phyloP scores from a whole-genome alignment of 345 rosid genomes.

The Alliaria petiolata region DNA sequence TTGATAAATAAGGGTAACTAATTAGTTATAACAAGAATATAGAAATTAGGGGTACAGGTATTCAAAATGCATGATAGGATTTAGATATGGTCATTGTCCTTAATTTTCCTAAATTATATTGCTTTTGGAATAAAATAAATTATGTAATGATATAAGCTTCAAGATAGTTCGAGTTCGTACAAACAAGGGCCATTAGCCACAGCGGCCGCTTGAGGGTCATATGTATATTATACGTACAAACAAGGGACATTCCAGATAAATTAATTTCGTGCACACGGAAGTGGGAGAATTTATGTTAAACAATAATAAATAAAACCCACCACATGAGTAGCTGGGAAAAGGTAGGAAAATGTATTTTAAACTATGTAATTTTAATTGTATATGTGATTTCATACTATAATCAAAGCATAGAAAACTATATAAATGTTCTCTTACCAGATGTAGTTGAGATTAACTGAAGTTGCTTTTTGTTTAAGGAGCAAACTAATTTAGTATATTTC shows the following conservation, averaged over 20 bases:
- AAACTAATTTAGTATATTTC: background rate
- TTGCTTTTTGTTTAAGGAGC: background rate
- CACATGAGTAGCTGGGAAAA: conserved; percentile 34
- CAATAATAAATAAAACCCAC: conserved; percentile 14
- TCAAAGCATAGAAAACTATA: background rate
- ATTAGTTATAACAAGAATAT: too few relatives aligned
- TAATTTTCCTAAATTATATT: background rate
- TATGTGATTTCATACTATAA: conserved; percentile 4
- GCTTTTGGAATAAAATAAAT: background rate
- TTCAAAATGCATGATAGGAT: background rate
- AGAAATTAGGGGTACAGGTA: background rate
- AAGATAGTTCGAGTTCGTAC: conserved; percentile 9
- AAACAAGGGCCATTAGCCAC: conserved; percentile 4
- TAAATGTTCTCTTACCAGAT: conserved; percentile 3
- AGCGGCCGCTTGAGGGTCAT: conserved; percentile 12
- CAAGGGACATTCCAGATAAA: too few relatives aligned
- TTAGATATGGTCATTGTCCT: too few relatives aligned
- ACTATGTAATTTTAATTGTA: background rate
- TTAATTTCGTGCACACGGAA: conserved; percentile 29
- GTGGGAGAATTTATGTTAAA: conserved; percentile 27
- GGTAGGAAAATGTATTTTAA: background rate
- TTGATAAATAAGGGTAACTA: background rate
- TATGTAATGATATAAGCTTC: background rate
- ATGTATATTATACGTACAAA: background rate
- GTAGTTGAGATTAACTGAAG: conserved; percentile 19